Conservation (phyloP, 164 flowering plant genomes). For the Magnolia sinica region DNA sequence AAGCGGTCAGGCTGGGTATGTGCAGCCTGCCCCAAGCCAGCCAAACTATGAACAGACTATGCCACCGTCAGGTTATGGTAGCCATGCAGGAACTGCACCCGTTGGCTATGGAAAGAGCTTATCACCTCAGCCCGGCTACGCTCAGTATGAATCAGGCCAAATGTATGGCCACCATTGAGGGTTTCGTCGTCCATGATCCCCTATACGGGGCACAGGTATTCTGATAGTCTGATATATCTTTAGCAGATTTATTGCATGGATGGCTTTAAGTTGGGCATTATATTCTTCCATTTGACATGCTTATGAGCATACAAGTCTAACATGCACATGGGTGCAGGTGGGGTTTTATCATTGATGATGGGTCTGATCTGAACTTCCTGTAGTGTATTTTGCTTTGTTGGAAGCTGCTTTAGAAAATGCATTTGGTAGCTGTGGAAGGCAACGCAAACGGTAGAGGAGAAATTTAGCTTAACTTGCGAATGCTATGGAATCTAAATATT, state of each 20-base stretch:
- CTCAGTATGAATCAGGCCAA: conserved; percentile 61
- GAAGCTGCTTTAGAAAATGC: background rate
- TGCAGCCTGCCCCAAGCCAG: conserved; percentile 49
- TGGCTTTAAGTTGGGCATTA: background rate
- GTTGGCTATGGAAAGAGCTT: conserved; percentile 46
- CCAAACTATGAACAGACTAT: conserved; percentile 53
- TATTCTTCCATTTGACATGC: background rate
- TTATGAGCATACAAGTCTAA: background rate
- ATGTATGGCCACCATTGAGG: conserved; percentile 44
- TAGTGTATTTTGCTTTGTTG: background rate
- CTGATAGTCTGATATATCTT: background rate
- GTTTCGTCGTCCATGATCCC: background rate
- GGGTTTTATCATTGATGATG: background rate
- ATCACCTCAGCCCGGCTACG: conserved; percentile 61
- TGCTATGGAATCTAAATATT: background rate
- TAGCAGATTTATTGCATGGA: background rate
- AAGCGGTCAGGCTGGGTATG: conserved; percentile 43
- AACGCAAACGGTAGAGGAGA: background rate
- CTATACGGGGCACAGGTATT: background rate
- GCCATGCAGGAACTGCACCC: conserved; percentile 22
- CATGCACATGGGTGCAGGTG: background rate
- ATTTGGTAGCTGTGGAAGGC: background rate
- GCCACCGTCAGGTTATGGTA: conserved; percentile 22
- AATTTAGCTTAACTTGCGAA: background rate
- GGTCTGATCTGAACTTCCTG: background rate